Evolutionary conservation across 176 grass and related monocot species (phyloP), one percentile per base, ranked within the genome.

Genomic region (Oryza coarctata): DNA sequence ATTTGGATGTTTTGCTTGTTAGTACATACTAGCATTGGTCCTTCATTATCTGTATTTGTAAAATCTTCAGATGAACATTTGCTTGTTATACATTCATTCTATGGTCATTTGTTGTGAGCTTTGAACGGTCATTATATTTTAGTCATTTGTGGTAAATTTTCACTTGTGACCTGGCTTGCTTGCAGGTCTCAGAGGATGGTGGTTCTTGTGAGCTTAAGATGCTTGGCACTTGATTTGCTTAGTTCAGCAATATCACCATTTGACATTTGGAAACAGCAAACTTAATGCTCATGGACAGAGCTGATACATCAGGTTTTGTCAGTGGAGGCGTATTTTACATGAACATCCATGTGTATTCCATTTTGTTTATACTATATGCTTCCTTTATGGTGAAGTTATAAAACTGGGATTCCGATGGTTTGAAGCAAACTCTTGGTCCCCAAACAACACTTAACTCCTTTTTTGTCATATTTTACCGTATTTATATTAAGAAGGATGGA

Each of bases 261-360:
- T 78, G 18, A 30, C 57, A 27, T 82, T 36, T 63, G 29, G 73
- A 65, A 78, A 43, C n/a, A 84, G 22, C 50, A 75, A 84, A 30
- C 18, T 74, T 70, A 27, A 76, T 27, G 84, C 63, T 84, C 75
- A 99, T 99, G 96, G 93, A 99, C 70, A 90, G 93, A 69, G 76
- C 85, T 33, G 96, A 99, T 86, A 95, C 91, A 84, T 93, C 93
- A 83, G 96, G 96, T 75, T 99, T 99, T 85, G 80, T 99, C 68
- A 90, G 93, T 63, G 83, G 91, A 81, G 96, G 91, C 75, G 35
- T 80, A 40, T 65, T 61, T 60, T 81, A 80, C 78, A 80, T 77
- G 38, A 90, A 75, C 35, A 88, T 95, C 71, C 82, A 88, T 63
- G n/a, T 89, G 77, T 99, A 90, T 81, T 95, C 63, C 77, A 94